Base-by-base conservation (phyloP, 2,329 filamentous ascomycete species). In the Penicillium sp. region DNA sequence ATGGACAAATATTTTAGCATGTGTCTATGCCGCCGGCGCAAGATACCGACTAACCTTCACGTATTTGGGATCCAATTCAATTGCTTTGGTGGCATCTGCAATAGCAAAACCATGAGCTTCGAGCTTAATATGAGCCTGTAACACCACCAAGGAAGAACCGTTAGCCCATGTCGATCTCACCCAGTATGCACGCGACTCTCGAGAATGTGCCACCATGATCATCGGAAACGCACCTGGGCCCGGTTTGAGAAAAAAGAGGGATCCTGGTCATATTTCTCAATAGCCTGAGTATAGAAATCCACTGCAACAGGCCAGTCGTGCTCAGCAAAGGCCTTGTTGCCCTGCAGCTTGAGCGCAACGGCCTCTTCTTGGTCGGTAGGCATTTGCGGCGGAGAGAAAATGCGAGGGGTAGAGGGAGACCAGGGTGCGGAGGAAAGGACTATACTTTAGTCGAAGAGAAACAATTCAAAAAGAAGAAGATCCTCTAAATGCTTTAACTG, bases 31-130 rank as follows among this genome's bases (percentile, higher is more conserved):
- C 18, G 18, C 41, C 4, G 40, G 41, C 25, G 19, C 31, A 28
- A 33, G 25, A 47, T 34, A 39, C 56, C 41, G 44, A 54, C 54
- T 57, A 70, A 91, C 89, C 84, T 97, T 97, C 69, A 92, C 81
- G 68, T 95, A 89, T 64, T 83, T 82, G 13, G 89, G 83, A 65
- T 97, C 89, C 51, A 97, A 77, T 68, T 95, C 89, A 65, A 97
- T 84, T 13, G 93, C 93, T 72, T 88, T 95, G 45, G 87, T 88
- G 28, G 92, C 89, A 73, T 99, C 93, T 44, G 84, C 79, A 62
- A 97, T 87, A 19, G 93, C 91, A 74, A 92, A 95, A 33, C 93
- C 93, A 68, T 91, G 97, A 16, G 92, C 84, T 72, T 99, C 93
- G 33, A 92, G 85, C 75, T 96, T 97, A 72, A 99, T 92, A 69